Evolutionary conservation across 1,284 basidiomycete genomes (phyloP), one percentile per base, ranked within the genome.

Genomic region (Austroboletus sp.): DNA sequence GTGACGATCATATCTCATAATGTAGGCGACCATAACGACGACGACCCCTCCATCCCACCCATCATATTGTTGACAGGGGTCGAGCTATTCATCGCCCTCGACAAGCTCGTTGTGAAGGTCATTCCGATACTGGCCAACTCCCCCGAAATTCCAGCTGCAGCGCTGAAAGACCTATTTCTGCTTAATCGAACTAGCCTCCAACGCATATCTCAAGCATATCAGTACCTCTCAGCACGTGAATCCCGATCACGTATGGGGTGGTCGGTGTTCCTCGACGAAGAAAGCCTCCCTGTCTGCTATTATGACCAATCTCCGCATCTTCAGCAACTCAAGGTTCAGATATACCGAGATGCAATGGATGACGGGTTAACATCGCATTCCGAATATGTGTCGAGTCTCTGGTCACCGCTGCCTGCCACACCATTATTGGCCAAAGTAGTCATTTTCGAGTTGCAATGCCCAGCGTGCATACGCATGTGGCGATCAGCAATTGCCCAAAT

Each of bases 391-490:
- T 21, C 15, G 15, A 16, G 30, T 23, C 3, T 30, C 3, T 10
- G 3, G 3, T 13, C 10, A 16, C 27, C n/a, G 6, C 6, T 47
- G 9, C 39, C 26, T 2, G 0, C 19, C n/a, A 21, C 0, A 2
- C 27, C 16, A 12, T 23, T 33, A 2, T 25, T 42, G 2, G 16
- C 26, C 8, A 53, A 53, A 3, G 40, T 16, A 13, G 8, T 52
- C 1, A 6, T 40, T 10, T 52, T 52, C 7, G 50, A 52, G 6
- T n/a, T 51, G 1, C 49, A 44, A 8, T 51, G 49, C 17, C 49
- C 49, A 2, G 1, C 25, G 0, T 16, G 15, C 7, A 4, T 52
- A 21, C 31, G 29, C 13, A 37, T 31, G 10, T 52, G 50, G 50
- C 44, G 49, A 27, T 51, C 45, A 19, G 38, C 35, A 3, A 10